Percentiles rank a stretch among this genome's conserved stretches.
Conservation (phyloP, 2,329 filamentous ascomycete genomes). For the Orbilia ellipsospora region DNA sequence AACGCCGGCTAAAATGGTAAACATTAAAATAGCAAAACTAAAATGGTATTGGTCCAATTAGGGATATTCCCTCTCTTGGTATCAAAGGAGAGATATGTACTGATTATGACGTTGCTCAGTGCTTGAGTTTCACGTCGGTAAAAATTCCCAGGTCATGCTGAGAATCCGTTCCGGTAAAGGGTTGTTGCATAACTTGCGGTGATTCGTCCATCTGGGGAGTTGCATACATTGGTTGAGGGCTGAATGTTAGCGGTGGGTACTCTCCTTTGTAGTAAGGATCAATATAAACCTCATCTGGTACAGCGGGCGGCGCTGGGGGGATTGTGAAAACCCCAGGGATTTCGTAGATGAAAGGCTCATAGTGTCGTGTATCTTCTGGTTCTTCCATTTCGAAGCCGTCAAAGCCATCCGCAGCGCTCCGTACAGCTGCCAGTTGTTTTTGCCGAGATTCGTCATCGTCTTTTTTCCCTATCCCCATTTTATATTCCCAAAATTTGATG, state of each 20-base stretch:
- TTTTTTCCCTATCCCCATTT: constrained; percentile 50
- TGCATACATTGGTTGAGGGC: constrained; percentile 48
- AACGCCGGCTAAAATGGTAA: constrained; percentile 49
- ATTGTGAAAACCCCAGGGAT: constrained; percentile 49
- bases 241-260: constrained; percentile 48
- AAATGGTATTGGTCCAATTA: neutral
- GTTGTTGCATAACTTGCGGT: constrained; percentile 37
- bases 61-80: neutral
- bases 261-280: constrained; percentile 53
- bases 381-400: constrained; percentile 52
- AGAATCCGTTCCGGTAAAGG: constrained; percentile 29
- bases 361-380: constrained; percentile 43
- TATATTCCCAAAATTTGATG: constrained; percentile 50
- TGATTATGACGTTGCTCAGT: constrained; percentile 4
- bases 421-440: constrained; percentile 27
- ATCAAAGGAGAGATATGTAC: neutral
- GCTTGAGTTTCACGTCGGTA: constrained; percentile 43
- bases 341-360: constrained; percentile 54
- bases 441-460: constrained; percentile 24
- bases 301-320: constrained; percentile 32
- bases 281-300: constrained; percentile 43
- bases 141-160: constrained; percentile 48
- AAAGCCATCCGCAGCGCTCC: constrained; percentile 42
- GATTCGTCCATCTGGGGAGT: constrained; percentile 51
- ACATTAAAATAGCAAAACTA: neutral